These are phyloP conservation scores for Paragyromitra xinjiangensis DNA, from an alignment of 495 filamentous ascomycete species.

Conservation along the genomic window DNA sequence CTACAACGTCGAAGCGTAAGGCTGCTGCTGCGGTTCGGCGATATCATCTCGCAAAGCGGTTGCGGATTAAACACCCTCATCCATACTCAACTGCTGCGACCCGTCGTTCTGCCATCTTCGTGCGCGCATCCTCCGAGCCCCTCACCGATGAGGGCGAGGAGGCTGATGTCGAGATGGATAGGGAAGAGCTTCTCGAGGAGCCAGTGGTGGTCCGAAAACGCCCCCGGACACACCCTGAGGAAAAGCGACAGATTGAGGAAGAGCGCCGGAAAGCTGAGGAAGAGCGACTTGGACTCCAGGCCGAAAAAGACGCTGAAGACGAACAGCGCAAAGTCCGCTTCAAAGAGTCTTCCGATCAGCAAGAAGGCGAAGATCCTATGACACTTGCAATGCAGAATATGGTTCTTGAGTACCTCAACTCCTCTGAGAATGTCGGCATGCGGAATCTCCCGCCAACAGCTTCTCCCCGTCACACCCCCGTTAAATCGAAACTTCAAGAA, in stretches of 20 bases:
- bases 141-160: conserved; percentile 7
- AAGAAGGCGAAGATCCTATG: conserved; percentile 30
- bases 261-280: conserved; percentile 36
- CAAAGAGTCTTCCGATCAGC: conserved; percentile 8
- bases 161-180: conserved; percentile 34
- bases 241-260: conserved; percentile 44
- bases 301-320: conserved; percentile 27
- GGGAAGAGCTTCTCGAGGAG: conserved; percentile 18
- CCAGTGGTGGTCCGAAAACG: conserved; percentile 31
- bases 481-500: conserved; percentile 35
- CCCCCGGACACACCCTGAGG: conserved; percentile 54
- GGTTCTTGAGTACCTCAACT: conserved; percentile 56
- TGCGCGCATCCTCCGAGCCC: conserved; percentile 39
- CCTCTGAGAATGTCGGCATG: conserved; percentile 43
- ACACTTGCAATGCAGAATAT: conserved; percentile 52
- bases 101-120: conserved; percentile 50
- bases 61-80: conserved; percentile 49
- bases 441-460: conserved; percentile 43
- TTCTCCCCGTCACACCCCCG: conserved; percentile 1
- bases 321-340: conserved; percentile 31
- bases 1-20: conserved; percentile 42
- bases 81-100: conserved; percentile 43
- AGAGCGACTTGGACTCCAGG: conserved; percentile 16
- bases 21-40: conserved; percentile 47
- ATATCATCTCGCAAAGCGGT: conserved; percentile 48